Conservation (phyloP, 345 rosid species). For the Gossypium thurberi region DNA sequence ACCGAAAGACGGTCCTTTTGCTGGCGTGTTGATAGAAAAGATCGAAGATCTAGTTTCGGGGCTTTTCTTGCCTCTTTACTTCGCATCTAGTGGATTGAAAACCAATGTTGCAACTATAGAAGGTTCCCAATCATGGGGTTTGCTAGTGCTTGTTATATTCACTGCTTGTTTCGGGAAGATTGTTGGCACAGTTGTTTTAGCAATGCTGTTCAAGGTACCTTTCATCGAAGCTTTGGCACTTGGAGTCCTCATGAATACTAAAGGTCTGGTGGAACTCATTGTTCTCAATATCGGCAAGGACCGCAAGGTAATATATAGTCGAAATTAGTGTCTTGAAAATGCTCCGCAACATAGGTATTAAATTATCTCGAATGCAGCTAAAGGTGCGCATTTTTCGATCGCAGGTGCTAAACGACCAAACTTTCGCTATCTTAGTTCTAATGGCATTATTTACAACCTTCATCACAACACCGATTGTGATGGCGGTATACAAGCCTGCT, state of each 20-base stretch:
- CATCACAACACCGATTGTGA: constrained; percentile 59
- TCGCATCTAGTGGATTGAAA: constrained; percentile 79
- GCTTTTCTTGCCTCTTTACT: constrained; percentile 64
- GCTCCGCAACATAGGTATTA: not conserved
- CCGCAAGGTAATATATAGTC: constrained; percentile 23
- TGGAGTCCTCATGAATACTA: constrained; percentile 67
- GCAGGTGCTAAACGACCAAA: constrained; percentile 53
- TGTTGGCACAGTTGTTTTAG: constrained; percentile 48
- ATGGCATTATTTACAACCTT: constrained; percentile 69
- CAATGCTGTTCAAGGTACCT: constrained; percentile 45
- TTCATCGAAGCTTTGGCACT: constrained; percentile 47
- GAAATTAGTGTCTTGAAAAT: constrained; percentile 2
- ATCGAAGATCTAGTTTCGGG: constrained; percentile 77
- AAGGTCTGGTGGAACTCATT: constrained; percentile 45
- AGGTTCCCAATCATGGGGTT: constrained; percentile 66
- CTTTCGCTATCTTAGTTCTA: constrained; percentile 50
- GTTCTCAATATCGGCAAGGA: constrained; percentile 63
- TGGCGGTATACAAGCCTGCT: constrained; percentile 56
- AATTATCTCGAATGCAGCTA: no score
- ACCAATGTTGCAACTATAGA: constrained; percentile 55
- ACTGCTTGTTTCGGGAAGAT: constrained; percentile 75
- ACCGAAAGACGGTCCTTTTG: constrained; percentile 71
- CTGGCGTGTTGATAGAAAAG: constrained; percentile 59
- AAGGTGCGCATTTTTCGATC: not conserved
- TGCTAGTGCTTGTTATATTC: constrained; percentile 51